A percentile compares a stretch with the other conserved stretches of the same genome.
These are phyloP conservation scores for Adansonia rubrostipa DNA, from an alignment of 441 rosid species.

Conservation along the genomic window DNA sequence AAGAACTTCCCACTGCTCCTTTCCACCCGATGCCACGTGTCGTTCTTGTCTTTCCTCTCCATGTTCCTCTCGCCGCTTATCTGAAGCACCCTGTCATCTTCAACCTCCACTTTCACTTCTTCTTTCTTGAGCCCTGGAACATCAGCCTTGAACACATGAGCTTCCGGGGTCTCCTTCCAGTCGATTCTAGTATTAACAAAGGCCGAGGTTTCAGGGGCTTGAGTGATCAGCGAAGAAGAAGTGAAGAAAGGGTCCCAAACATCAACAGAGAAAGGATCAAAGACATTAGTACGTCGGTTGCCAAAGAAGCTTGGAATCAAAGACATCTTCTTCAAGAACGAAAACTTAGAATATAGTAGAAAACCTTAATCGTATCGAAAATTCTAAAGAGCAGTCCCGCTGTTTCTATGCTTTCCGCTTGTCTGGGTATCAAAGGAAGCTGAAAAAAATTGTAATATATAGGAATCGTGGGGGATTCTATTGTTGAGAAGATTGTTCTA, in stretches of 20 bases:
- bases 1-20: constrained; percentile 1
- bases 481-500: neutral
- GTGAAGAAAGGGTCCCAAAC: neutral
- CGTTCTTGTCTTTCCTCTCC: constrained; percentile 5
- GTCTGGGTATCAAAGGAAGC: neutral
- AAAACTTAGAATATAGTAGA: too few relatives aligned
- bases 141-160: constrained; percentile 7
- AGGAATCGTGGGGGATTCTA: neutral
- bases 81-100: neutral
- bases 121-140: constrained; percentile 5
- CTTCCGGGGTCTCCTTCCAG: neutral
- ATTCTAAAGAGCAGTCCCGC: too few relatives aligned
- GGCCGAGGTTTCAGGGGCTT: neutral
- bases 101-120: neutral
- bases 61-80: constrained; percentile 4
- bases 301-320: too few relatives aligned
- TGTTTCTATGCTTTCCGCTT: neutral
- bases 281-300: too few relatives aligned
- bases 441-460: neutral
- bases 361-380: too few relatives aligned
- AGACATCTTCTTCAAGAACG: too few relatives aligned
- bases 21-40: neutral
- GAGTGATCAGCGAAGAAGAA: neutral
- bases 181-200: neutral
- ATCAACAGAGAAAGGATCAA: too few relatives aligned